Evolutionary conservation across 805 yeast species (phyloP), one percentile per base, ranked within the genome.

Genomic region (Pichia eremophila): DNA sequence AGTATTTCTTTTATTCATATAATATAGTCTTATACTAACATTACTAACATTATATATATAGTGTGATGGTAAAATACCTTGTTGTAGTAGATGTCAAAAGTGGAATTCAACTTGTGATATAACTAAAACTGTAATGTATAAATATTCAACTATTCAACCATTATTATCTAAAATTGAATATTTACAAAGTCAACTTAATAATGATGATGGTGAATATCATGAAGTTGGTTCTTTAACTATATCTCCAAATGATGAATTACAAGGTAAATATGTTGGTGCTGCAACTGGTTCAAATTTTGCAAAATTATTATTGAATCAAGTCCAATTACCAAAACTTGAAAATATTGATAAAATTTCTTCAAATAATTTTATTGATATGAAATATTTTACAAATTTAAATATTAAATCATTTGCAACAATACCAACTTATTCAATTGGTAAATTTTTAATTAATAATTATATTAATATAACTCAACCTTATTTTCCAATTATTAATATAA

Each of bases 261-360:
- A 47, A 36, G 60, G 60, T 11, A 58, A 58, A 39, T 46, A 41
- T 34, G 41, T 46, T 17, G 48, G 48, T 37, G 62, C 62, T n/a
- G 62, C 60, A 28, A 57, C 62, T 6, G 62, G 62, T 12, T 48
- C 57, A 15, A 57, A 56, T 32, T 58, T 58, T 47, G 59, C 57
- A 12, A 50, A 53, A 19, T 41, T 52, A 2, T 56, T 58, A 29
- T 44, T 57, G 19, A 54, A 54, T 31, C 57, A 56, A 39, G 52
- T 58, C 7, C 48, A 58, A 18, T 25, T 58, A 25, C 54, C 50
- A 19, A 51, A 47, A 15, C 44, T 55, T 19, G 46, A 49, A 17
- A 53, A 47, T 8, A 40, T 49, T 10, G 45, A 47, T 6, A 22
- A 37, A 18, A 22, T 45, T 3, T 39, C 46, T 3, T 45, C 39